phyloP scores from a whole-genome alignment of 1,284 basidiomycete genomes.

The Neonothopanus nambi region DNA sequence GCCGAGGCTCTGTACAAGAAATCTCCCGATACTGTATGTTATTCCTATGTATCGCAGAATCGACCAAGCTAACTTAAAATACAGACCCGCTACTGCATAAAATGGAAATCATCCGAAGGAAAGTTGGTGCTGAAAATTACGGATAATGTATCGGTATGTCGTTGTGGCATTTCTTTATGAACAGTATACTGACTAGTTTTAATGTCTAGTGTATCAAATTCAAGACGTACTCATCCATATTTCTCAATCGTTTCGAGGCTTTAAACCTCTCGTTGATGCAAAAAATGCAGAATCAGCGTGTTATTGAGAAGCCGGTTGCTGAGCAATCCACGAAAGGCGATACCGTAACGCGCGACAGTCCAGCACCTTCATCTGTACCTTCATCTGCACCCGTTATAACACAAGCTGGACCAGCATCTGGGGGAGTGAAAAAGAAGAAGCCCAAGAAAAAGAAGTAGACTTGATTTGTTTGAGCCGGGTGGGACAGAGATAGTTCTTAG shows the following conservation, averaged over 20 bases:
- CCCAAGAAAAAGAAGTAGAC: constrained; percentile 55
- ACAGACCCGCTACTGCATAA: constrained; percentile 85
- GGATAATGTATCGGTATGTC: constrained; percentile 77
- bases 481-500: too few relatives aligned
- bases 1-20: constrained; percentile 79
- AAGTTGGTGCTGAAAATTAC: constrained; percentile 91
- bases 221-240: constrained; percentile 90
- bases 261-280: constrained; percentile 82
- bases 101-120: constrained; percentile 82
- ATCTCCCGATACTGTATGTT: constrained; percentile 68
- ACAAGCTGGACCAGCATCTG: constrained; percentile 29
- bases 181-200: neutral
- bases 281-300: constrained; percentile 72
- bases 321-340: constrained; percentile 18
- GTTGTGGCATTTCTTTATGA: neutral
- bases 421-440: constrained; percentile 53
- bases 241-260: constrained; percentile 92
- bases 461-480: neutral
- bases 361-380: constrained; percentile 16
- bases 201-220: constrained; percentile 84
- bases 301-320: constrained; percentile 21
- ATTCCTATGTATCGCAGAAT: constrained; percentile 1
- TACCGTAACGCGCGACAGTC: neutral
- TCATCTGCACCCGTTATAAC: constrained; percentile 26
- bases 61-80: constrained; percentile 7